Percentiles rank a stretch among this genome's conserved stretches.
Evolutionary conservation across 208 protist species (phyloP).

Genomic region (Lotmaria passim): DNA sequence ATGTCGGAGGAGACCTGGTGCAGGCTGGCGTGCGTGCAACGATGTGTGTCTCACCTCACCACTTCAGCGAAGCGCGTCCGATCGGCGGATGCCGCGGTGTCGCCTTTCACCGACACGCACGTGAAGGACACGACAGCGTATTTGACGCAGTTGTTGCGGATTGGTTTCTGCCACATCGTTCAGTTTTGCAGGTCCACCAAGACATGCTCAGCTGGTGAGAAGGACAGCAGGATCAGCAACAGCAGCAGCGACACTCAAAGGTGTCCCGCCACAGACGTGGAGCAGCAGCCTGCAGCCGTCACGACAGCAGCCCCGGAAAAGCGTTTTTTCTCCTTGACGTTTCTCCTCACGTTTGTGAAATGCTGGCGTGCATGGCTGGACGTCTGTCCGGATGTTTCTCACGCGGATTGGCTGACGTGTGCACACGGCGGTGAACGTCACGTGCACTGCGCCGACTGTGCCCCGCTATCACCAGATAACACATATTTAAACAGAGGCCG

Average conservation of each 20-base stretch:
- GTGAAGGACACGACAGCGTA: no score
- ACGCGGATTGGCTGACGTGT: constrained; percentile 2
- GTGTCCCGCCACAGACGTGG: not conserved
- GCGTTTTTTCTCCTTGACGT: not conserved
- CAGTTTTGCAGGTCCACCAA: not conserved
- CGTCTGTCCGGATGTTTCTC: not conserved
- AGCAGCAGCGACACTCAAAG: not conserved
- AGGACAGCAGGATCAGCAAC: not conserved
- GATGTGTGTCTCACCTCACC: constrained; percentile 8
- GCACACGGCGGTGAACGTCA: not conserved
- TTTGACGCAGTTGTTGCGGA: not conserved
- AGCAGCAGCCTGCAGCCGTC: no score
- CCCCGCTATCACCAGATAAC: no score
- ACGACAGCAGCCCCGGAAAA: not conserved
- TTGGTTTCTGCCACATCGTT: not conserved
- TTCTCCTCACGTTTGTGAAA: constrained; percentile 20
- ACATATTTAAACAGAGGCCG: no score
- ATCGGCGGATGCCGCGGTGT: no score
- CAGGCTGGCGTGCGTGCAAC: constrained; percentile 19
- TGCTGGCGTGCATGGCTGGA: constrained; percentile 28
- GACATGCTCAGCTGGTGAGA: not conserved
- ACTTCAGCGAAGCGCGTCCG: no score
- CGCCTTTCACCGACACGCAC: no score
- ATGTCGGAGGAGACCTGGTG: constrained; percentile 31
- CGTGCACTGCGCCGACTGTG: no score